Percentiles rank a stretch among this genome's conserved stretches.
phyloP scores from a whole-genome alignment of 257 asterid genomes.

The Solanum chmielewskii region DNA sequence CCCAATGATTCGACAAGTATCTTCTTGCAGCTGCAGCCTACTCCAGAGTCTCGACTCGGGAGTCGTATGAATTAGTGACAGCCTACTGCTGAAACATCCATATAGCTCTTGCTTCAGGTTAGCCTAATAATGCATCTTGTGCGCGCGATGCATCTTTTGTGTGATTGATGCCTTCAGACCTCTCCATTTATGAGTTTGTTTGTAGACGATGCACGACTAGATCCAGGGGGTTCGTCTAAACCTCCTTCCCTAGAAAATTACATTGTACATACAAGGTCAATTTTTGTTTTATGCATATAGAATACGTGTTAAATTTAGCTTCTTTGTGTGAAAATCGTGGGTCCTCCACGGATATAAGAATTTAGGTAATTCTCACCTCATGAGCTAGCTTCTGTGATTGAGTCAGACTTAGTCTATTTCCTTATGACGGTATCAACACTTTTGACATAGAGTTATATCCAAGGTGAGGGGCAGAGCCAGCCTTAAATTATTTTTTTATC shows the following conservation, averaged over 20 bases:
- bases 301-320: not conserved
- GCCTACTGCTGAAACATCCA: constrained; percentile 14
- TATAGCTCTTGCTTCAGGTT: not conserved
- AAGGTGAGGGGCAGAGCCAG: too few species aligned
- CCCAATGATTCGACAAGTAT: constrained; percentile 88
- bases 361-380: not conserved
- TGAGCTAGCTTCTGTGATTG: not conserved
- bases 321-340: not conserved
- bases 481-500: too few species aligned
- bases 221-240: not conserved
- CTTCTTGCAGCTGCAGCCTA: constrained; percentile 84
- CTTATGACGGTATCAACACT: not conserved
- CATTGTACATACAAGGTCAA: not conserved
- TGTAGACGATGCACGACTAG: not conserved
- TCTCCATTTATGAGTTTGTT: not conserved
- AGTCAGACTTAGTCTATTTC: not conserved
- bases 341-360: not conserved
- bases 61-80: constrained; percentile 59
- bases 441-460: not conserved
- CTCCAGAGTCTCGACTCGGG: constrained; percentile 47
- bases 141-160: not conserved
- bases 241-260: not conserved
- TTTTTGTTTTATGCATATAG: not conserved
- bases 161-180: not conserved
- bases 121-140: not conserved